Conservation (phyloP, 2,329 filamentous ascomycete genomes). For the Penicillium rolfsii region DNA sequence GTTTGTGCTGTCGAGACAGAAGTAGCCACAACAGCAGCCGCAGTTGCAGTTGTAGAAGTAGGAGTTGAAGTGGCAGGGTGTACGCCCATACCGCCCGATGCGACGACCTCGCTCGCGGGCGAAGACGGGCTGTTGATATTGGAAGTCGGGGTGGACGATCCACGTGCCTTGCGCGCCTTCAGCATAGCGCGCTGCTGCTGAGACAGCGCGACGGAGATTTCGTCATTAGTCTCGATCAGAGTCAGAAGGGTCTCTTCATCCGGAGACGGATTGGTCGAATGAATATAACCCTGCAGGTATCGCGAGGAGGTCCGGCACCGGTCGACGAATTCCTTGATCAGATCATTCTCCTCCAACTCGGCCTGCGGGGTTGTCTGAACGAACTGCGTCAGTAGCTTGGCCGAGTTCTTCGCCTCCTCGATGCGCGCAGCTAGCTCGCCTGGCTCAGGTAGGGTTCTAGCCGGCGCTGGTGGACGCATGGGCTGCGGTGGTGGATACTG, state of each 20-base stretch:
- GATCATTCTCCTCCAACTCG: constrained; percentile 79
- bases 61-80: constrained; percentile 19
- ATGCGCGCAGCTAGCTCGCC: constrained; percentile 79
- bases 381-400: constrained; percentile 88
- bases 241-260: constrained; percentile 94
- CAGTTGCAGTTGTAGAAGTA: neutral
- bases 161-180: constrained; percentile 54
- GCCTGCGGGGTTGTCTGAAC: constrained; percentile 78
- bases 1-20: neutral
- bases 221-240: constrained; percentile 92
- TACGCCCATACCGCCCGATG: constrained; percentile 18
- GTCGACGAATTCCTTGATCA: constrained; percentile 88
- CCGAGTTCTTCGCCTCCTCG: constrained; percentile 87
- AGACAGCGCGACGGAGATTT: constrained; percentile 78
- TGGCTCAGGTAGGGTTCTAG: constrained; percentile 60
- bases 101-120: constrained; percentile 18
- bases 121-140: constrained; percentile 25
- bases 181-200: constrained; percentile 81
- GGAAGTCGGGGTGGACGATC: constrained; percentile 23
- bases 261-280: constrained; percentile 73
- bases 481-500: neutral
- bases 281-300: constrained; percentile 85
- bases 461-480: neutral
- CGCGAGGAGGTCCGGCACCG: constrained; percentile 79
- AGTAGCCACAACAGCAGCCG: neutral